Conservation (phyloP, 1,284 basidiomycete genomes). For the Naganishia liquefaciens region DNA sequence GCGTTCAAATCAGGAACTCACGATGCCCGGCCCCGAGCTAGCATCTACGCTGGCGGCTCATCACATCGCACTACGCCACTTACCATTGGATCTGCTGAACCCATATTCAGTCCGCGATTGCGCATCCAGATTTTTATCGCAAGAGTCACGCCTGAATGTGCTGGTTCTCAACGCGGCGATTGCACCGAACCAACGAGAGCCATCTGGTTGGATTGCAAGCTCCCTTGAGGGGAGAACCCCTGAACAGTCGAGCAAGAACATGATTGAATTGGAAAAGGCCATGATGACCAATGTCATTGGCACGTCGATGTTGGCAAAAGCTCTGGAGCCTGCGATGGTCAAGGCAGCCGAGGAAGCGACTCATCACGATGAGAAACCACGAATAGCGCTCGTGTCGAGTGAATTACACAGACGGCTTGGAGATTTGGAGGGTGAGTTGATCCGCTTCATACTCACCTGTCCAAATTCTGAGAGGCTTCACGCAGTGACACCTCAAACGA, state of each 20-base stretch:
- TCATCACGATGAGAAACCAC: background rate
- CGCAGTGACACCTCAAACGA: slow-evolving; percentile 13
- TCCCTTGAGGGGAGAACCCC: background rate
- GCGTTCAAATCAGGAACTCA: background rate
- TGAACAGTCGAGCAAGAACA: background rate
- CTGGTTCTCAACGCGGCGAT: slow-evolving; percentile 29
- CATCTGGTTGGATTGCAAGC: slow-evolving; percentile 4
- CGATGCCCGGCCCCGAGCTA: background rate
- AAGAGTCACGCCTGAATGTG: slow-evolving; percentile 22
- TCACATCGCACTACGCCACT: slow-evolving; percentile 7
- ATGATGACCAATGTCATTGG: slow-evolving; percentile 32
- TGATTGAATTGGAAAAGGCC: slow-evolving; percentile 16
- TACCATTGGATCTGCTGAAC: slow-evolving; percentile 28
- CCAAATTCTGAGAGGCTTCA: background rate
- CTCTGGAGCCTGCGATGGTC: slow-evolving; percentile 18
- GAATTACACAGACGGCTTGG: slow-evolving; percentile 29
- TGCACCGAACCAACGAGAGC: slow-evolving; percentile 22
- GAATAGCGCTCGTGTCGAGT: slow-evolving; percentile 29
- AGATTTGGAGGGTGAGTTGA: background rate
- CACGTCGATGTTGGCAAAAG: slow-evolving; percentile 18
- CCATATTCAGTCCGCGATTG: slow-evolving; percentile 23
- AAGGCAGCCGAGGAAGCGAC: background rate
- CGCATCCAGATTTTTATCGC: slow-evolving; percentile 13
- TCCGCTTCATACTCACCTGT: too few species aligned
- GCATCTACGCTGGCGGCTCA: too few species aligned